Percentiles rank a stretch among this genome's conserved stretches.
These are phyloP conservation scores for Nicotiana attenuata DNA, from an alignment of 257 asterid genomes.

Conservation along the genomic window DNA sequence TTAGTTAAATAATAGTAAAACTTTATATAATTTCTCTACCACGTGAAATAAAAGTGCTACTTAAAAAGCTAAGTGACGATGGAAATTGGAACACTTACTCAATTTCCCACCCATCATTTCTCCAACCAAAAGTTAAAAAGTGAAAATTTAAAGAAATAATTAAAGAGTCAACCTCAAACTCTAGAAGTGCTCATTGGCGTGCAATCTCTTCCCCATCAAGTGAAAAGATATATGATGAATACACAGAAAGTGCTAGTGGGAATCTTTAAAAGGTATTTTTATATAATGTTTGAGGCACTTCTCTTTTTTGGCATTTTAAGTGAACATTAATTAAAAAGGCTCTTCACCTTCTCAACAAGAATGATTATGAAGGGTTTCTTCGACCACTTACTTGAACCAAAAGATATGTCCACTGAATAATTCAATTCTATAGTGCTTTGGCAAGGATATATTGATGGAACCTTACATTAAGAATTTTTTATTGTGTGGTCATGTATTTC, in stretches of 20 bases:
- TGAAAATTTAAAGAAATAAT: neutral
- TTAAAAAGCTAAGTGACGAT: neutral
- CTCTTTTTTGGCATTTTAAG: neutral
- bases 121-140: neutral
- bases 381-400: neutral
- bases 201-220: neutral
- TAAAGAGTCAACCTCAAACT: neutral
- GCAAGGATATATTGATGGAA: neutral
- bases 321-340: neutral
- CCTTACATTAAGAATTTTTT: neutral
- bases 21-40: neutral
- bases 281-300: neutral
- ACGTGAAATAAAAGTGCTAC: neutral
- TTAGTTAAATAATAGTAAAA: neutral
- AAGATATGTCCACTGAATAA: neutral
- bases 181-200: conserved; percentile 5
- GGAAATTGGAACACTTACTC: neutral
- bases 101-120: neutral
- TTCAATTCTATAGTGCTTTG: neutral
- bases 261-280: neutral
- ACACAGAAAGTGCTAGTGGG: neutral
- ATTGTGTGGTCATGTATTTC: neutral
- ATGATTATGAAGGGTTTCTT: conserved; percentile 9
- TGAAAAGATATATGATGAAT: neutral
- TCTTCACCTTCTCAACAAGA: neutral